Evolutionary conservation across 768 basidiomycete genomes (phyloP).

Genomic region (Suillus subluteus): DNA sequence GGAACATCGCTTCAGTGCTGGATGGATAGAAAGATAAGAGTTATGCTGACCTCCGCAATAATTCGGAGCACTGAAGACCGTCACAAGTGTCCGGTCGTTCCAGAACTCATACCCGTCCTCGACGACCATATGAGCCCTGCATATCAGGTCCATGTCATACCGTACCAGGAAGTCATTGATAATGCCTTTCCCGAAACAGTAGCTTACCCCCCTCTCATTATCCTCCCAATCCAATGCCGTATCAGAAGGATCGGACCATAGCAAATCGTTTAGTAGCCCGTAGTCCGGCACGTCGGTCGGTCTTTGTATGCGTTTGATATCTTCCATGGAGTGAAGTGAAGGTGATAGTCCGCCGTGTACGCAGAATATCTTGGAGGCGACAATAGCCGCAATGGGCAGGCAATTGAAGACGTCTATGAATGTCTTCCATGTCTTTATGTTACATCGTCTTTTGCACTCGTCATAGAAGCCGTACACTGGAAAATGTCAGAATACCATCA

Average conservation of each 20-base stretch:
- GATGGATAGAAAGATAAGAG: constrained; percentile 13
- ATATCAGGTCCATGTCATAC: constrained; percentile 99
- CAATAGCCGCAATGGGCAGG: constrained; percentile 96
- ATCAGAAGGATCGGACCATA: constrained; percentile 99
- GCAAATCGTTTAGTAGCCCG: constrained; percentile 92
- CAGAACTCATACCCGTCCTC: constrained; percentile 99
- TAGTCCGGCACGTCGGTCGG: constrained; percentile 99
- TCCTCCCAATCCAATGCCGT: constrained; percentile 99
- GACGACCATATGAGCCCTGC: constrained; percentile 99
- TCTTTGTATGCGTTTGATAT: constrained; percentile 96
- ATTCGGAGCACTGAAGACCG: constrained; percentile 98
- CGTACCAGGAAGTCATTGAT: constrained; percentile 95
- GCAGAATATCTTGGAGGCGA: constrained; percentile 99
- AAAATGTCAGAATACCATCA: constrained; percentile 20
- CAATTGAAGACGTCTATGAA: constrained; percentile 99
- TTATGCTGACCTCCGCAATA: constrained; percentile 85
- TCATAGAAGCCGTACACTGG: constrained; percentile 99
- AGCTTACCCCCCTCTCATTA: constrained; percentile 98
- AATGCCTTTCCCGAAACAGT: constrained; percentile 97
- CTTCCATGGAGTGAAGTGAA: constrained; percentile 94
- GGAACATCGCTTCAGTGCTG: constrained; percentile 22
- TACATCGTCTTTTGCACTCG: constrained; percentile 99
- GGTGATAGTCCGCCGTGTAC: constrained; percentile 97
- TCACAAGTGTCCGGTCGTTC: constrained; percentile 98
- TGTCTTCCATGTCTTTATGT: constrained; percentile 99